phyloP scores from a whole-genome alignment of 1,284 basidiomycete species.

The Ceratobasidium sp. region DNA sequence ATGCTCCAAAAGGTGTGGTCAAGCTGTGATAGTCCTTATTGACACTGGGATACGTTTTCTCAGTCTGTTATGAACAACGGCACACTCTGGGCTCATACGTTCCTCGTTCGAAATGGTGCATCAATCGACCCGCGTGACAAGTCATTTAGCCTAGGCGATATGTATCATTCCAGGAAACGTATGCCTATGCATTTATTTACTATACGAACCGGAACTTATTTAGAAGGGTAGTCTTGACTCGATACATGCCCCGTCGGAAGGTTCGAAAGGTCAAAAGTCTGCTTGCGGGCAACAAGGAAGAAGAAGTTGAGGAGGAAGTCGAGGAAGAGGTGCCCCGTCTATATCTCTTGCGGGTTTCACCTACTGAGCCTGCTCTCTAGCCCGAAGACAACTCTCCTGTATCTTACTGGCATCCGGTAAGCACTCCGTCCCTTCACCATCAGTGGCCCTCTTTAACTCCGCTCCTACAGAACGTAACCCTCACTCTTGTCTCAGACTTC shows the following conservation, averaged over 20 bases:
- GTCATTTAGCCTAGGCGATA: slow-evolving; percentile 67
- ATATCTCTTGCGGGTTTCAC: slow-evolving; percentile 7
- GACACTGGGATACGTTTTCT: neutral
- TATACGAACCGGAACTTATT: slow-evolving; percentile 42
- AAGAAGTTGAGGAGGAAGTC: slow-evolving; percentile 63
- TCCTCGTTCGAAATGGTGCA: slow-evolving; percentile 76
- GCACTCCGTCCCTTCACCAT: slow-evolving; percentile 24
- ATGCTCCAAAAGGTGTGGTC: slow-evolving; percentile 51
- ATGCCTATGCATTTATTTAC: slow-evolving; percentile 54
- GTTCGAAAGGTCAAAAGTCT: slow-evolving; percentile 87
- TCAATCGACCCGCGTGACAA: slow-evolving; percentile 72
- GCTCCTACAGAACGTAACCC: slow-evolving; percentile 78
- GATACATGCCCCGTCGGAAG: slow-evolving; percentile 80
- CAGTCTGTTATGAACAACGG: slow-evolving; percentile 82
- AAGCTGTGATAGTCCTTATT: slow-evolving; percentile 24
- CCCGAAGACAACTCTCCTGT: slow-evolving; percentile 57
- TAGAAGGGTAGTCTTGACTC: slow-evolving; percentile 76
- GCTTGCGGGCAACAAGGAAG: slow-evolving; percentile 63
- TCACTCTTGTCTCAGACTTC: slow-evolving; percentile 85
- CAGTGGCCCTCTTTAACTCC: neutral
- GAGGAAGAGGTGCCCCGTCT: slow-evolving; percentile 45
- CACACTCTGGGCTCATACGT: slow-evolving; percentile 87
- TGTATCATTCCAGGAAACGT: slow-evolving; percentile 88
- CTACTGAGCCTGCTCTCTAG: slow-evolving; percentile 23
- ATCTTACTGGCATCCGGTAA: slow-evolving; percentile 86